Base-by-base conservation (phyloP, 2,329 filamentous ascomycete genomes). In the Diplodia corticola region DNA sequence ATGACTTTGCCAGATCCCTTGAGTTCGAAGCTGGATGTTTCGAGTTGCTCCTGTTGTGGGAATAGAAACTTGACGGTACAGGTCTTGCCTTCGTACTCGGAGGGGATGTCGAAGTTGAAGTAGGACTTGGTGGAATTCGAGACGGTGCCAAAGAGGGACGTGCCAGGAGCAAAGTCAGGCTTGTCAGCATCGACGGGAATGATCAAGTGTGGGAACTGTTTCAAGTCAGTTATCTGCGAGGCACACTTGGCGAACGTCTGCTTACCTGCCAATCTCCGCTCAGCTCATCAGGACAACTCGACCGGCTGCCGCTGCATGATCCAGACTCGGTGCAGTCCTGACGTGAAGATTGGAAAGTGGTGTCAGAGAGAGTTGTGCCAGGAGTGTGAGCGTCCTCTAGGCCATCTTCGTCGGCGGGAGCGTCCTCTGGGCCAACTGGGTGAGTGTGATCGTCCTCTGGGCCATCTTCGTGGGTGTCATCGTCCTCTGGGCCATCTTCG, bases 11-110 rank as follows among this genome's bases (percentile, higher is more conserved):
- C 82, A 2, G 71, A 71, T 17, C 79, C 77, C 3, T 72, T 70
- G 63, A 78, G 73, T n/a, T 63, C 72, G 71, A 70, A 82, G 26
- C 54, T 69, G 49, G 77, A 78, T 3, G 75, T 77, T 44, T 68
- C 67, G 6, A 81, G 73, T 68, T 77, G 73, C 15, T 70, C 67
- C 68, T 69, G 70, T 24, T 65, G 67, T 0, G 82, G 82, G 68
- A 84, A 77, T 44, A 80, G 71, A 73, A 85, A 83, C 66, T 80
- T 73, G n/a, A 84, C 71, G 5, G 77, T 81, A 75, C 83, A 84
- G 35, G 76, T 80, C 68, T 79, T 80, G 67, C 79, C 78, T 44
- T 73, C 67, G 57, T 79, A 75, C 3, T 71, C 72, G 3, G 73
- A 68, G 0, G 79, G 78, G 26, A 84, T 74, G 68, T 84, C 79